Base-by-base conservation (phyloP, 495 filamentous ascomycete genomes). In the Lasiosphaeria ovina region DNA sequence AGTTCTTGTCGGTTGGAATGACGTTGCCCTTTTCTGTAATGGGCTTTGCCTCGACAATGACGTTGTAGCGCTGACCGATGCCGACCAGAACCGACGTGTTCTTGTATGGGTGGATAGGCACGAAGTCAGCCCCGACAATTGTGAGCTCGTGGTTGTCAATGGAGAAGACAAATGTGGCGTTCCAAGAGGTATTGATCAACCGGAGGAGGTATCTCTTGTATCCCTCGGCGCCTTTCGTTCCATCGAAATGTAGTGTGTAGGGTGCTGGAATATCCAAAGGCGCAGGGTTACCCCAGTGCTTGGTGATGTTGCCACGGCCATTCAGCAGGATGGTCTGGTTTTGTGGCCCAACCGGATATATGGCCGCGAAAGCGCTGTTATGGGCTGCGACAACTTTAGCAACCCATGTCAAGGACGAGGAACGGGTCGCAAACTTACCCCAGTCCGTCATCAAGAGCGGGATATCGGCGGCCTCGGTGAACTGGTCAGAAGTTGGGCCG, bases 21-120 rank as follows among this genome's bases (percentile, higher is more conserved):
- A 83, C 86, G 31, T 63, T 74, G 64, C 84, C 86, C 58, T 85
- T 78, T 35, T 51, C 34, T 32, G 77, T 73, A 3, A 65, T 62
- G 54, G 82, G 76, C 55, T 84, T 76, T 5, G 85, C 86, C 40
- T 79, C 77, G 32, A 89, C 75, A 57, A 89, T 79, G n/a, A 89
- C 73, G 60, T 89, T 79, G 71, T 87, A 88, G 33, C 87, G 77
- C 70, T 90, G 85, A 6, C 83, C 86, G 64, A 89, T 87, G 44
- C 66, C 79, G 38, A 90, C 75, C 10, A 72, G 67, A 5, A 87
- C 55, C 6, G 73, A 68, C 6, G 72, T 63, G 34, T 60, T 60
- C 6, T 24, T 17, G 33, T 79, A 81, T 0, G 82, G 81, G 24
- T 68, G 59, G 58, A 86, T 73, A 11, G 80, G 77, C 4, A 81